phyloP scores from a whole-genome alignment of 1,284 basidiomycete species.

The Kalmanozyma brasiliensis region DNA sequence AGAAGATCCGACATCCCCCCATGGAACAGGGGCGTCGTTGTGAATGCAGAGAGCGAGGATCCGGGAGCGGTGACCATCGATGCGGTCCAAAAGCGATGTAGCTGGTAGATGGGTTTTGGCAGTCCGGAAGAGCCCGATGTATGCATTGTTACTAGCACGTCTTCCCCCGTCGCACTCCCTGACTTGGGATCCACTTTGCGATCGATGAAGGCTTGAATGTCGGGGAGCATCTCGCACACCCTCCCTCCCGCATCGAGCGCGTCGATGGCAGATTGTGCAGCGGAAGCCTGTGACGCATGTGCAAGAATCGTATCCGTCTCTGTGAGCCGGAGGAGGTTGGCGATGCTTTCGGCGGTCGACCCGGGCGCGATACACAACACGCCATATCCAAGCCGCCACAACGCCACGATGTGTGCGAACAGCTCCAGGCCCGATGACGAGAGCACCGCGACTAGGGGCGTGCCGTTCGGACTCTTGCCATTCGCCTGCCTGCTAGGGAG shows the following conservation, averaged over 20 bases:
- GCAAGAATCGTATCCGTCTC: slow-evolving; percentile 71
- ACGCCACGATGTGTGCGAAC: slow-evolving; percentile 67
- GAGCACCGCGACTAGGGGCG: slow-evolving; percentile 65
- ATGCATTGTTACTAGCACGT: slow-evolving; percentile 74
- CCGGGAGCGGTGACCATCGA: slow-evolving; percentile 46
- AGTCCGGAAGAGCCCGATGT: slow-evolving; percentile 74
- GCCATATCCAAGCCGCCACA: slow-evolving; percentile 68
- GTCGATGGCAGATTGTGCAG: slow-evolving; percentile 49
- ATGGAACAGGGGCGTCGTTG: slow-evolving; percentile 70
- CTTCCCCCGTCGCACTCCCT: slow-evolving; percentile 51
- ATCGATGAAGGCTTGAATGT: background rate
- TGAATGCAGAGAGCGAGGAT: slow-evolving; percentile 65
- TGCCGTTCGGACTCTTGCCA: slow-evolving; percentile 10
- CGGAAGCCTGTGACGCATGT: slow-evolving; percentile 68
- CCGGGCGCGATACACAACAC: slow-evolving; percentile 68
- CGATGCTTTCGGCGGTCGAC: slow-evolving; percentile 73
- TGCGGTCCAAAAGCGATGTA: slow-evolving; percentile 59
- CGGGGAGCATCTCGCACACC: slow-evolving; percentile 17
- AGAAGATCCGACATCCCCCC: slow-evolving; percentile 70
- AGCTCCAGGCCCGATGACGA: slow-evolving; percentile 69
- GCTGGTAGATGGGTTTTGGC: slow-evolving; percentile 69
- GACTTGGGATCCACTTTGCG: background rate
- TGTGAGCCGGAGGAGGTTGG: slow-evolving; percentile 73
- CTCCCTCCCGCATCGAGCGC: slow-evolving; percentile 1
- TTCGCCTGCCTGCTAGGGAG: slow-evolving; percentile 11